These are phyloP conservation scores for Camellia sinensis DNA, from an alignment of 148 eudicot species.

Conservation along the genomic window DNA sequence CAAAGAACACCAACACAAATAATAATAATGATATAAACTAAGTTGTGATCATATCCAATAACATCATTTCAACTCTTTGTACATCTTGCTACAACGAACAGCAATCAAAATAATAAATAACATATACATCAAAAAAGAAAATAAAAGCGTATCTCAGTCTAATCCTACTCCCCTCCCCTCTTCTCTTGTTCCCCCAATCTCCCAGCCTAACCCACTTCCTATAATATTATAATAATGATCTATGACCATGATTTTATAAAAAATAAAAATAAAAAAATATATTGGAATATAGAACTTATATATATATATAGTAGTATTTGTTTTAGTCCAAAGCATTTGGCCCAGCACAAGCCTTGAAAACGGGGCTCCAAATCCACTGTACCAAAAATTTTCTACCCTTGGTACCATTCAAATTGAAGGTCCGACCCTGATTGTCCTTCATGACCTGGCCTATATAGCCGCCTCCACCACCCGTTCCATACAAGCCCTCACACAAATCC, in stretches of 20 bases:
- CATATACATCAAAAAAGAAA: constrained; percentile 1
- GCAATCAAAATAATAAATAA: no score
- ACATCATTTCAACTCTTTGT: not conserved
- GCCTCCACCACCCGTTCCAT: constrained; percentile 92
- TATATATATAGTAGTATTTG: no score
- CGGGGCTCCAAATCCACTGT: constrained; percentile 92
- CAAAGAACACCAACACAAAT: no score
- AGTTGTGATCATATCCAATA: no score
- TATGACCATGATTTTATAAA: no score
- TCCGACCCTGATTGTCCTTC: constrained; percentile 59
- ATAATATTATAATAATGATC: no score
- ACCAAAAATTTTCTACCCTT: constrained; percentile 69
- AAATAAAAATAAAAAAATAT: no score
- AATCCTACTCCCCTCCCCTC: no score
- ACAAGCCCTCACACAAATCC: constrained; percentile 83
- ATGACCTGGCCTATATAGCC: constrained; percentile 86
- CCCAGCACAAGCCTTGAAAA: constrained; percentile 79
- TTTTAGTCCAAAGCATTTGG: constrained; percentile 75
- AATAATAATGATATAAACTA: no score
- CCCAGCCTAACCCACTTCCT: no score
- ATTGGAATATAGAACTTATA: no score
- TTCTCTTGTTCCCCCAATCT: no score
- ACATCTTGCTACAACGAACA: not conserved
- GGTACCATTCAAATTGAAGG: constrained; percentile 66
- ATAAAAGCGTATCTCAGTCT: not conserved